A percentile compares a stretch with the other conserved stretches of the same genome.
phyloP scores from a whole-genome alignment of 257 asterid genomes.

The Nicotiana knightiana region DNA sequence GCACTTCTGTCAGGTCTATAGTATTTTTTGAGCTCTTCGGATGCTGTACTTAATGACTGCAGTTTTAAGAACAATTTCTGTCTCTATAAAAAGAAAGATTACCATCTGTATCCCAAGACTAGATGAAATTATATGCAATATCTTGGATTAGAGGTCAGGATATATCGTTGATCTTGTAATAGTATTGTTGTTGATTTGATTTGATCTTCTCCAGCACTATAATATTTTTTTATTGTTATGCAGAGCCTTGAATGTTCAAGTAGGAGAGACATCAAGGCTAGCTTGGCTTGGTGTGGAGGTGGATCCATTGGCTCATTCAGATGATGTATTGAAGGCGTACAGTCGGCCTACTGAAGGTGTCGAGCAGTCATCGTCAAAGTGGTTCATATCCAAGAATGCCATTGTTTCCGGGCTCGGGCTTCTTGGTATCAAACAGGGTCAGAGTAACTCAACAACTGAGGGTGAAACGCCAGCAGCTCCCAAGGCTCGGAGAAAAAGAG shows the following conservation, averaged over 20 bases:
- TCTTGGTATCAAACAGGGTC: slow-evolving; percentile 71
- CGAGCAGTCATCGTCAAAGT: slow-evolving; percentile 59
- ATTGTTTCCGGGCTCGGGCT: slow-evolving; percentile 91
- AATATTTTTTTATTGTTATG: slow-evolving; percentile 12
- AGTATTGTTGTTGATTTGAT: neutral
- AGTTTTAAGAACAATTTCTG: neutral
- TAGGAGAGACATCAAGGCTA: slow-evolving; percentile 85
- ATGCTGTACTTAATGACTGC: neutral
- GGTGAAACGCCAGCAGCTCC: slow-evolving; percentile 46
- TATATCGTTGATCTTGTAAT: neutral
- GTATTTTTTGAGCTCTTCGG: neutral
- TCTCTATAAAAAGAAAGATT: neutral
- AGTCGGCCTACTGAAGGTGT: slow-evolving; percentile 63
- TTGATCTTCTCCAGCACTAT: neutral
- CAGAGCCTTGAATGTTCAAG: slow-evolving; percentile 73
- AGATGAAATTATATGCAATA: neutral
- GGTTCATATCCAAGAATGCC: slow-evolving; percentile 88
- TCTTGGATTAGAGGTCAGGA: neutral
- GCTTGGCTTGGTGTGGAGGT: slow-evolving; percentile 96
- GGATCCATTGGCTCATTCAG: slow-evolving; percentile 76
- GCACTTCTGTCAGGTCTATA: neutral
- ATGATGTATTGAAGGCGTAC: slow-evolving; percentile 73
- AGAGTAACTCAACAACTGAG: slow-evolving; percentile 26
- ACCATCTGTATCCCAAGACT: neutral
- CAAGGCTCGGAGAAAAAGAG: slow-evolving; percentile 77